Percentiles rank a stretch among this genome's conserved stretches.
phyloP scores from a whole-genome alignment of 352 stramenopile species.

The Phytopythium delawarense region DNA sequence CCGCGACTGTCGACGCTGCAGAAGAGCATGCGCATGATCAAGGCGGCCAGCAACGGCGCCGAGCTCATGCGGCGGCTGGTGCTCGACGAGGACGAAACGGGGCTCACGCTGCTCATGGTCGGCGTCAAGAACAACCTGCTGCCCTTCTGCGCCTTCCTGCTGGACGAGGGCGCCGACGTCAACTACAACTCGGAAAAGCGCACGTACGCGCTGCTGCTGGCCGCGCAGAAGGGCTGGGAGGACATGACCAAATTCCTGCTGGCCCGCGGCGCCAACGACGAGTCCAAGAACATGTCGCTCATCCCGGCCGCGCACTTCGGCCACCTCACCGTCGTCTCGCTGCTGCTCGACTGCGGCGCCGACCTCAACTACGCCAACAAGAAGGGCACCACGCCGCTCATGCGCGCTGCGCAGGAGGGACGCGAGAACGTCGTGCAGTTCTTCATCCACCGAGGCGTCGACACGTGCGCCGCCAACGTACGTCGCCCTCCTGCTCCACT shows the following conservation, averaged over 20 bases:
- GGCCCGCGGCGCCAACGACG: constrained; percentile 56
- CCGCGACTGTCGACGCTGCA: constrained; percentile 44
- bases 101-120: constrained; percentile 82
- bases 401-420: constrained; percentile 84
- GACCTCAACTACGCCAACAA: constrained; percentile 85
- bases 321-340: constrained; percentile 64
- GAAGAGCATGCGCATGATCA: constrained; percentile 57
- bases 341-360: constrained; percentile 64
- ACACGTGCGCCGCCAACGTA: constrained; percentile 73
- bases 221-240: constrained; percentile 74
- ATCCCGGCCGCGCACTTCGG: constrained; percentile 84
- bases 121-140: constrained; percentile 61
- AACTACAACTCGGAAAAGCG: constrained; percentile 82
- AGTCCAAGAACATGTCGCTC: constrained; percentile 84
- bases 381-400: constrained; percentile 84
- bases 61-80: constrained; percentile 51
- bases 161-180: constrained; percentile 71
- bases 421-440: constrained; percentile 74
- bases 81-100: constrained; percentile 67
- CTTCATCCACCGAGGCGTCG: constrained; percentile 61
- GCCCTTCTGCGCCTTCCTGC: constrained; percentile 48
- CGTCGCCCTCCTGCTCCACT: constrained; percentile 3
- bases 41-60: constrained; percentile 37
- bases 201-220: constrained; percentile 75
- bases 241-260: constrained; percentile 72